Evolutionary conservation across 2,329 filamentous ascomycete species (phyloP), one percentile per base, ranked within the genome.

Genomic region (Phymatotrichopsis omnivora): DNA sequence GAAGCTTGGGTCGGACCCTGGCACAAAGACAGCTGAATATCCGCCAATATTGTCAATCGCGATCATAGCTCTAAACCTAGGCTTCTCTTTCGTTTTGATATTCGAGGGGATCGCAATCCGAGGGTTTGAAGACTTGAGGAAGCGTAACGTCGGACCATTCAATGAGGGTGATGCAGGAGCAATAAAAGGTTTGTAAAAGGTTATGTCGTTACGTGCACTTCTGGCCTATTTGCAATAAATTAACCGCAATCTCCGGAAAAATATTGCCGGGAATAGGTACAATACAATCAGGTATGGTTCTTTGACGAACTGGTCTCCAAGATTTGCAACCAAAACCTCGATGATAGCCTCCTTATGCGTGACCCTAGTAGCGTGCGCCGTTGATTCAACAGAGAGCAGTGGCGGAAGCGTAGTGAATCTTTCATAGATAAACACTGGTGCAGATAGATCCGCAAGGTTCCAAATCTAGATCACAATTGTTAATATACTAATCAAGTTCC

Each of bases 261-360:
- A 19, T 20, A 19, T 2, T 3, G 22, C 11, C 17, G 4, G 3
- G 10, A 32, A 23, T 7, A 22, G 17, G 8, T 19, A 3, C 11
- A 28, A 20, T 67, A 89, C 83, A 56, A 96, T 79, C 16, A 98
- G 68, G 61, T 93, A 85, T 5, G 89, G 85, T 2, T 74, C 76
- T 50, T 74, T 78, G 17, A 72, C 71, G 7, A 76, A 76, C 4
- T 70, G 65, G 58, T 94, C 85, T 20, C 91, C 91, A 10, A 98
- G 72, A 54, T 96, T 81, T 25, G 86, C 80, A 5, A 95, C 75
- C 6, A 94, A 60, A 4, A 94, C 74, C 62, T 98, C 89, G 0
- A 77, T 75, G 6, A 98, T 63, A 0, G 68, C 72, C 30, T 54
- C 50, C 25, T 47, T 52, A 7, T 45, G 44, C 37, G 38, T 38